Base-by-base conservation (phyloP, 371 early-diverging fungal genomes). In the Saksenaea vasiformis region DNA sequence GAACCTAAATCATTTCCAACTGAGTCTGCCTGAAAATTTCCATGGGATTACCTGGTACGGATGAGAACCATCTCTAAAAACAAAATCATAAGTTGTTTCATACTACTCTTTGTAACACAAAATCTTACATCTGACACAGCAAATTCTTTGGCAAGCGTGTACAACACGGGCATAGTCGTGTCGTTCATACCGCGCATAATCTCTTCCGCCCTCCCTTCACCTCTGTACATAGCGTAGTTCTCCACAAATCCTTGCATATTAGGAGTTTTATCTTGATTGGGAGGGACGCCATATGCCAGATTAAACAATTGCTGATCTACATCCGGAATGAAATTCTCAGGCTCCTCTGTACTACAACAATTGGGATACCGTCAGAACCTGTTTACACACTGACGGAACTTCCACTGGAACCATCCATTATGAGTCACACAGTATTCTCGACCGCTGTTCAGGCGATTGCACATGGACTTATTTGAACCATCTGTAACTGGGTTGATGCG, bases 11-110 rank as follows among this genome's bases (percentile, higher is more conserved):
- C 1, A 13, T 3, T 26, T n/a, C 26, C 26, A 5, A n/a, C 14
- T 62, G 17, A 37, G 37, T 31, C 19, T 22, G 9, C 3, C 10
- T 5, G 11, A 36, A 47, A 3, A 26, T 13, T 39, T 0, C 17
- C 22, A 1, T 36, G 28, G 39, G 11, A 10, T 58, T 59, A 65
- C 70, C 71, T 36, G 71, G 71, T 5, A 71, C 58, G 19, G 64
- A 64, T 10, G 68, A 62, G 34, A 64, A 71, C 71, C 71, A 71
- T 17, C 65, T 54, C 67, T 66, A n/a, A 1, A 56, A n/a, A 27
- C 13, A 56, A 54, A n/a, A 3, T 4, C 44, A 22, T 44, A 19
- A 24, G 22, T 54, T 19, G 2, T 27, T 54, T 22, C n/a, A 14
- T 54, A 22, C 19, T 26, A 8, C 31, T 19, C 13, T 26, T 54